Percentiles rank a stretch among this genome's conserved stretches.
Conservation (phyloP, 345 rosid genomes). For the Garcia nutans region DNA sequence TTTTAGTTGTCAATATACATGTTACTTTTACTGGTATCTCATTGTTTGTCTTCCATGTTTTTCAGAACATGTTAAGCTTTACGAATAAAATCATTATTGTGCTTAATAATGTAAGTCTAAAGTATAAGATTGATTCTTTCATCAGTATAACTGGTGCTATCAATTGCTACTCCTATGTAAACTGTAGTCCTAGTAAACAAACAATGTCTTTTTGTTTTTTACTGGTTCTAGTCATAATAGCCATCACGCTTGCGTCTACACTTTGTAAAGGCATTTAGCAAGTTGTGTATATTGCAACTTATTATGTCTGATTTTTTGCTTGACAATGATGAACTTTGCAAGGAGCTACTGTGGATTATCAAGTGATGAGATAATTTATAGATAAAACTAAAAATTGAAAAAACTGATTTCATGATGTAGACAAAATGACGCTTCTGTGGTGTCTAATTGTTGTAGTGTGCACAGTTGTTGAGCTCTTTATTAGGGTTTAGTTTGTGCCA, state of each 20-base stretch:
- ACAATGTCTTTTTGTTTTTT: neutral
- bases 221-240: neutral
- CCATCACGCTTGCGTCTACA: neutral
- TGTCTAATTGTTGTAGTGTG: neutral
- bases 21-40: neutral
- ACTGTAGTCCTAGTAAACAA: neutral
- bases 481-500: neutral
- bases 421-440: neutral
- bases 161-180: too few relatives aligned
- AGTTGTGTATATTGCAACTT: too few relatives aligned
- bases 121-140: too few relatives aligned
- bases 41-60: neutral
- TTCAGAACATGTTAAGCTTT: neutral
- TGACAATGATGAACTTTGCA: neutral
- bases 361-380: neutral
- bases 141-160: too few relatives aligned
- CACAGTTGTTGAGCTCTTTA: neutral
- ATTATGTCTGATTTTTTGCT: too few relatives aligned
- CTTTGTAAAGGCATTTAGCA: too few relatives aligned
- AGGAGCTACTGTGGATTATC: neutral
- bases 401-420: neutral
- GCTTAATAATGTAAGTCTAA: too few relatives aligned
- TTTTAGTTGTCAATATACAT: constrained; percentile 2
- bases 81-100: too few relatives aligned
- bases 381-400: neutral